A percentile compares a stretch with the other conserved stretches of the same genome.
These are phyloP conservation scores for Pleurotus eryngii DNA, from an alignment of 768 basidiomycete species.

Conservation along the genomic window DNA sequence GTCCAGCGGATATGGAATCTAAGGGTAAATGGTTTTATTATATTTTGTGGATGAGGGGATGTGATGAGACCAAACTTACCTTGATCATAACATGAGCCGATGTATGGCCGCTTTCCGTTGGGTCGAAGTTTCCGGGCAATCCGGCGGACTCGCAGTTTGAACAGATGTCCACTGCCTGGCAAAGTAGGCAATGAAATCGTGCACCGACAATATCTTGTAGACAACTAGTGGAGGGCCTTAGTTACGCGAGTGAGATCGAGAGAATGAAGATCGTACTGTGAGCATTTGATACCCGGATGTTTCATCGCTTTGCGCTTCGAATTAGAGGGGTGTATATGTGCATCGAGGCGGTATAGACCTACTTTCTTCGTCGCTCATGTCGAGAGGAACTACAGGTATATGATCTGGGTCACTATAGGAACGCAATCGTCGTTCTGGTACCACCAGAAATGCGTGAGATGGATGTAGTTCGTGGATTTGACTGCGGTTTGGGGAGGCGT, in stretches of 20 bases:
- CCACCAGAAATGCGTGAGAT: slow-evolving; percentile 77
- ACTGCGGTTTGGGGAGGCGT: slow-evolving; percentile 32
- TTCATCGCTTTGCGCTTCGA: slow-evolving; percentile 49
- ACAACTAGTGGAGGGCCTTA: slow-evolving; percentile 49
- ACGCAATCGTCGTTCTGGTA: slow-evolving; percentile 59
- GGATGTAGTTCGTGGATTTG: slow-evolving; percentile 93
- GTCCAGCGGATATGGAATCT: slow-evolving; percentile 88
- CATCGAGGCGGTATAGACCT: slow-evolving; percentile 18
- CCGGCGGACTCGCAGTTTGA: slow-evolving; percentile 86
- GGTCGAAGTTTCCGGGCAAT: slow-evolving; percentile 77
- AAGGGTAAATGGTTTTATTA: background rate
- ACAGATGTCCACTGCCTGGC: slow-evolving; percentile 82
- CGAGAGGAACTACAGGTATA: slow-evolving; percentile 26
- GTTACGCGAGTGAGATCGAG: background rate
- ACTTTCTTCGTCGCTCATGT: slow-evolving; percentile 61
- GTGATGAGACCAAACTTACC: slow-evolving; percentile 34
- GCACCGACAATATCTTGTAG: slow-evolving; percentile 88
- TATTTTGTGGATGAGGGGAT: background rate
- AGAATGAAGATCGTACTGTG: slow-evolving; percentile 56
- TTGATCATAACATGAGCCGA: slow-evolving; percentile 95
- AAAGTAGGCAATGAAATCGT: slow-evolving; percentile 89
- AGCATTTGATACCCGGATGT: slow-evolving; percentile 81
- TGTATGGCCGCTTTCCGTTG: slow-evolving; percentile 71
- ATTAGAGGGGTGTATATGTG: too few relatives aligned
- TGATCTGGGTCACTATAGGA: slow-evolving; percentile 37